Evolutionary conservation across 768 basidiomycete species (phyloP).

Genomic region (Macrolepiota fuliginosa): DNA sequence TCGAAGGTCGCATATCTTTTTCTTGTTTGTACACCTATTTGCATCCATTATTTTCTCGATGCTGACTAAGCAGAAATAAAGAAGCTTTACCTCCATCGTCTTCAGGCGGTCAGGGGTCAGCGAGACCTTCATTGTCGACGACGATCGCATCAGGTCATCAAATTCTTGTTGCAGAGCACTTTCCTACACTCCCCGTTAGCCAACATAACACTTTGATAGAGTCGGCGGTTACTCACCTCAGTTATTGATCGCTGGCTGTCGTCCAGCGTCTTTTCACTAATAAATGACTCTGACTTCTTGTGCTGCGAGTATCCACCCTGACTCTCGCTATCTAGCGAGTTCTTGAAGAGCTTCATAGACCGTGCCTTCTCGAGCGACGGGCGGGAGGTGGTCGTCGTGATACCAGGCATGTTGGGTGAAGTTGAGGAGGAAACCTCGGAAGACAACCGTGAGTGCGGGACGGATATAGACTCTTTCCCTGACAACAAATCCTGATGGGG

Average conservation of each 20-base stretch:
- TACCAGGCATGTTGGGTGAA: slow-evolving; percentile 21
- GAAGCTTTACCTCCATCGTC: slow-evolving; percentile 80
- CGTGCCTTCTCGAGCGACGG: slow-evolving; percentile 66
- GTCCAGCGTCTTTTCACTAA: slow-evolving; percentile 48
- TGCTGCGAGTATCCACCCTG: slow-evolving; percentile 36
- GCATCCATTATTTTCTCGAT: slow-evolving; percentile 20
- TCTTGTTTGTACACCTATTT: slow-evolving; percentile 73
- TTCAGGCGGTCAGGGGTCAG: slow-evolving; percentile 91
- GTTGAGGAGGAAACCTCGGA: slow-evolving; percentile 33
- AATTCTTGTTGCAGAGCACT: slow-evolving; percentile 72
- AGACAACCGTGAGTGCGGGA: slow-evolving; percentile 35
- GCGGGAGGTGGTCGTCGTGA: slow-evolving; percentile 34
- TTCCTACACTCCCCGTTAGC: slow-evolving; percentile 38
- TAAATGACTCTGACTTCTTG: slow-evolving; percentile 51
- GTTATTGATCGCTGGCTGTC: slow-evolving; percentile 26
- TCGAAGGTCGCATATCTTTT: slow-evolving; percentile 48
- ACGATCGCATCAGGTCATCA: slow-evolving; percentile 88
- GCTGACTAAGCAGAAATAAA: slow-evolving; percentile 32
- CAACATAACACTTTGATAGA: slow-evolving; percentile 9
- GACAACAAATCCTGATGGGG: slow-evolving; percentile 40
- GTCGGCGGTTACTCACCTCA: slow-evolving; percentile 23
- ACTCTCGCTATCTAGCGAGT: slow-evolving; percentile 37
- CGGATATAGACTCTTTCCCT: slow-evolving; percentile 28
- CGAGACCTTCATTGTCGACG: slow-evolving; percentile 92
- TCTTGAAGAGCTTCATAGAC: slow-evolving; percentile 57